Evolutionary conservation across 306 rosid genomes (phyloP).

Genomic region (Inga laurina): DNA sequence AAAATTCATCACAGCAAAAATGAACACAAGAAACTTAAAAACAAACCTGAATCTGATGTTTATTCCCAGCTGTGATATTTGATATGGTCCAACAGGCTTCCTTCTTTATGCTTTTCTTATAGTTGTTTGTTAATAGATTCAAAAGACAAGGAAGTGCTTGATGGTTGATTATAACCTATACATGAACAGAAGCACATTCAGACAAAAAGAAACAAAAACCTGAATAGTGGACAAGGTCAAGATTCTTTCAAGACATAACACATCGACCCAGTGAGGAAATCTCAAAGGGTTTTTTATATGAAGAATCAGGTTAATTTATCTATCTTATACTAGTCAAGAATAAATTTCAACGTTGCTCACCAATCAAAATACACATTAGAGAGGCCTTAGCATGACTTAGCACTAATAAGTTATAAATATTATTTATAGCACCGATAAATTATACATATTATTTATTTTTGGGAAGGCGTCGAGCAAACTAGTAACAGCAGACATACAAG

Average conservation of each 20-base stretch:
- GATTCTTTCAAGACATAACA: not conserved
- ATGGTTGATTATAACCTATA: constrained; percentile 72
- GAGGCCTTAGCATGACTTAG: not conserved
- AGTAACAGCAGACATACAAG: not conserved
- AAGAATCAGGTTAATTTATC: not conserved
- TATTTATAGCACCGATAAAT: not conserved
- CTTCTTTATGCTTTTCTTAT: constrained; percentile 86
- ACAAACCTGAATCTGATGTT: constrained; percentile 76
- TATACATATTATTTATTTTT: not conserved
- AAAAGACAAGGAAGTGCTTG: constrained; percentile 68
- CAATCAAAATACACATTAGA: not conserved
- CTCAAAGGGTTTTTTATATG: not conserved
- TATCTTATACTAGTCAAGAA: not conserved
- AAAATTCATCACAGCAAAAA: not conserved
- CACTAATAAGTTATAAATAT: not conserved
- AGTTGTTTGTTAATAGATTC: constrained; percentile 57
- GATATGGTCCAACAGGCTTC: constrained; percentile 95
- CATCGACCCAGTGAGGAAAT: not conserved
- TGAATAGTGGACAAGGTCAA: not conserved
- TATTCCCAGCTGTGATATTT: constrained; percentile 86
- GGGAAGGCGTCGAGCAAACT: not conserved
- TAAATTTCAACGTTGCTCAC: not conserved
- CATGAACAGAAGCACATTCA: constrained; percentile 19
- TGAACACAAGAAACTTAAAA: not conserved
- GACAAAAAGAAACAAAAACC: constrained; percentile 20